These are phyloP conservation scores for Salvia splendens DNA, from an alignment of 257 asterid species.

Conservation along the genomic window DNA sequence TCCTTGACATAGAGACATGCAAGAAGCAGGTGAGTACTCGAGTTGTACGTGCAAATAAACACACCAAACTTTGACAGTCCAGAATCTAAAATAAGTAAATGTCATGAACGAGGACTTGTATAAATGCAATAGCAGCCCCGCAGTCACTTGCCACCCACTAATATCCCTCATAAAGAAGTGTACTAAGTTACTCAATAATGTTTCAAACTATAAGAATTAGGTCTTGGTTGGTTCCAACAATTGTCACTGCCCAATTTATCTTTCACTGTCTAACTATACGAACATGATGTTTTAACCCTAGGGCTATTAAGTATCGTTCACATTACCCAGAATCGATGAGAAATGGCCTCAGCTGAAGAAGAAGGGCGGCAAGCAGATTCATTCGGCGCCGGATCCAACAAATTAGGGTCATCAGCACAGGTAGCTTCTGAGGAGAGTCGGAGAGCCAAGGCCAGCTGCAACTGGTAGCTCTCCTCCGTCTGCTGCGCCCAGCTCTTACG, in stretches of 20 bases:
- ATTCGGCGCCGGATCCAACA: constrained; percentile 66
- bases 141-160: constrained; percentile 11
- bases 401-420: constrained; percentile 79
- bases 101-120: background rate
- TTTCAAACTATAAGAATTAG: constrained; percentile 1
- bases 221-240: constrained; percentile 9
- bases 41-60: background rate
- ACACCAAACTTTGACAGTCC: background rate
- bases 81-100: background rate
- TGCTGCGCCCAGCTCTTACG: constrained; percentile 97
- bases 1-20: background rate
- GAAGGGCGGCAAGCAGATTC: constrained; percentile 50
- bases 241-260: background rate
- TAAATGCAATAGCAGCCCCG: constrained; percentile 7
- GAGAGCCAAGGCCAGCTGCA: constrained; percentile 91
- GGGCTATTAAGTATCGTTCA: background rate
- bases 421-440: constrained; percentile 87
- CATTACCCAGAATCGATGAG: constrained; percentile 92
- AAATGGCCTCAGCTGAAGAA: constrained; percentile 57
- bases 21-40: constrained; percentile 7
- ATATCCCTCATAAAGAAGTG: constrained; percentile 18
- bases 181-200: constrained; percentile 1
- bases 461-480: constrained; percentile 94
- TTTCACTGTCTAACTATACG: background rate
- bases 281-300: too few relatives aligned